Base-by-base conservation (phyloP, 148 eudicot genomes). In the Talinum fruticosum region DNA sequence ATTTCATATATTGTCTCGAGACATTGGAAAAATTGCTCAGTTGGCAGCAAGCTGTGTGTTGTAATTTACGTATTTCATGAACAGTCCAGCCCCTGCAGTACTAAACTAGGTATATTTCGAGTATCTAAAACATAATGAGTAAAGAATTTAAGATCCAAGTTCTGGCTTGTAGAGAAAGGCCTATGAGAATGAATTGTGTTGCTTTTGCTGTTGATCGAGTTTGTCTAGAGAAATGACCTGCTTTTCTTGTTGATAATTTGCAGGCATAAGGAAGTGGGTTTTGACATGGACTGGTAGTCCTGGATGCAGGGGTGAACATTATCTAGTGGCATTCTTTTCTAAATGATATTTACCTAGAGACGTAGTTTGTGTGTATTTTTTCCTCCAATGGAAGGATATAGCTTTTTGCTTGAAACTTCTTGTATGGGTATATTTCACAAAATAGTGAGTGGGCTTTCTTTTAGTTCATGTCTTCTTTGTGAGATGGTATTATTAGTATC, bases 241-340 rank as follows among this genome's bases (percentile, higher is more conserved):
- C 28, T 59, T 62, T 72, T 49, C 24, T 49, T 36, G 38, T 30
- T 15, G 4, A 38, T 80, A 73, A 47, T 51, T 81, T 81, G 83
- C 88, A 85, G 88, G 88, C 82, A 74, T 85, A 69, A 83, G 44
- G 70, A 78, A 67, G 30, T 35, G 33, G 67, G 44, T 61, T 75
- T 78, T 76, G 85, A 66, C 59, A 44, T 78, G 85, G 84, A 85
- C 71, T 75, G 77, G 59, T 30, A 73, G 79, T 80, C 82, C 85
- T 80, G 85, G 84, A 85, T 85, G 88, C 85, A 80, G 85, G 85
- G 82, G 64, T 85, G 79, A 77, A 78, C 69, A 67, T 83, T 78
- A 77, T 83, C 80, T 83, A 78, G 85, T 78, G 73, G 44, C 59
- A 62, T 69, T 71, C 72, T 16, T 73, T 69, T 70, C 51, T 79